phyloP scores from a whole-genome alignment of 176 grass and related monocot genomes.

The Triticum aestivum region IWGSC_CS_RefSeq_v2.1 NC_057805.1:282397017-282397516 shows the following conservation, averaged over 20 bases:
- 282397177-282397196: slow-evolving; percentile 91
- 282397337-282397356: no score
- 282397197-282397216: slow-evolving; percentile 92
- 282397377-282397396: no score
- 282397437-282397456: no score
- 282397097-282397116: neutral
- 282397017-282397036: neutral
- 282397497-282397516: no score
- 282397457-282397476: no score
- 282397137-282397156: slow-evolving; percentile 23
- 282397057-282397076: neutral
- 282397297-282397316: no score
- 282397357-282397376: no score
- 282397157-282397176: slow-evolving; percentile 76
- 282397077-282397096: slow-evolving; percentile 21
- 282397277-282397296: slow-evolving; percentile 47
- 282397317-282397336: no score
- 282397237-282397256: slow-evolving; percentile 87
- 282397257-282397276: slow-evolving; percentile 89
- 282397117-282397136: slow-evolving; percentile 25
- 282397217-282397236: slow-evolving; percentile 92
- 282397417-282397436: no score
- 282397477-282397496: no score
- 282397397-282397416: no score
- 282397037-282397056: neutral